Conservation (phyloP, 1,284 basidiomycete species). For the Macrocybe sp. region DNA sequence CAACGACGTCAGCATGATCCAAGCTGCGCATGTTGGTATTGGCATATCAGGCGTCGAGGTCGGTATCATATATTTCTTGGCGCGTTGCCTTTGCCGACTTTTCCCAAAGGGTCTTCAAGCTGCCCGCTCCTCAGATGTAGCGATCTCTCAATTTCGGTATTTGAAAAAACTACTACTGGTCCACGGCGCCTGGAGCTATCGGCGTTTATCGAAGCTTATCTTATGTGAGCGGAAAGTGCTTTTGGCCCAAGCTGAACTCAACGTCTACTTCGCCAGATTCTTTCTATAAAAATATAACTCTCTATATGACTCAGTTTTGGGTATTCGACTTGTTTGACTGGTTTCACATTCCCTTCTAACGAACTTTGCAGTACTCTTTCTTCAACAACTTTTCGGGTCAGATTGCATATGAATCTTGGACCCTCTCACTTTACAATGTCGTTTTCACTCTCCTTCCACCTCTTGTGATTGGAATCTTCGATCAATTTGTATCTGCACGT, state of each 20-base stretch:
- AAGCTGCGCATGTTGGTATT: conserved; percentile 95
- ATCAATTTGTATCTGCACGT: conserved; percentile 96
- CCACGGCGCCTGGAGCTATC: conserved; percentile 98
- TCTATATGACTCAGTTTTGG: conserved; percentile 99
- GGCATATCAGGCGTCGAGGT: conserved; percentile 97
- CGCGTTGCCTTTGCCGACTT: not conserved
- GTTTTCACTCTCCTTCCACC: conserved; percentile 94
- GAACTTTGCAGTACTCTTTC: conserved; percentile 77
- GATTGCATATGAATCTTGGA: conserved; percentile 98
- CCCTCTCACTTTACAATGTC: conserved; percentile 91
- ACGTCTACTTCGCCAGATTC: conserved; percentile 54
- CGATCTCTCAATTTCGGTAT: conserved; percentile 98
- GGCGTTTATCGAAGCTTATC: conserved; percentile 91
- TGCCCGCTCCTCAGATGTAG: conserved; percentile 93
- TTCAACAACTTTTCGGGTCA: conserved; percentile 99
- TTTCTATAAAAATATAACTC: conserved; percentile 95
- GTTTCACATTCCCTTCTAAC: conserved; percentile 5
- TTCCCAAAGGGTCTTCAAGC: conserved; percentile 84
- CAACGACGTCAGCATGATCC: conserved; percentile 97
- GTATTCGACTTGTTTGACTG: conserved; percentile 37
- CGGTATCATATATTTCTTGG: conserved; percentile 23
- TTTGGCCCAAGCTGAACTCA: conserved; percentile 3
- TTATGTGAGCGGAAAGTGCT: conserved; percentile 57
- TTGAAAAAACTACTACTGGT: conserved; percentile 95
- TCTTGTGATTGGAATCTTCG: conserved; percentile 95